Evolutionary conservation across 352 stramenopile genomes (phyloP).

Genomic region (Phytophthora brassicae): DNA sequence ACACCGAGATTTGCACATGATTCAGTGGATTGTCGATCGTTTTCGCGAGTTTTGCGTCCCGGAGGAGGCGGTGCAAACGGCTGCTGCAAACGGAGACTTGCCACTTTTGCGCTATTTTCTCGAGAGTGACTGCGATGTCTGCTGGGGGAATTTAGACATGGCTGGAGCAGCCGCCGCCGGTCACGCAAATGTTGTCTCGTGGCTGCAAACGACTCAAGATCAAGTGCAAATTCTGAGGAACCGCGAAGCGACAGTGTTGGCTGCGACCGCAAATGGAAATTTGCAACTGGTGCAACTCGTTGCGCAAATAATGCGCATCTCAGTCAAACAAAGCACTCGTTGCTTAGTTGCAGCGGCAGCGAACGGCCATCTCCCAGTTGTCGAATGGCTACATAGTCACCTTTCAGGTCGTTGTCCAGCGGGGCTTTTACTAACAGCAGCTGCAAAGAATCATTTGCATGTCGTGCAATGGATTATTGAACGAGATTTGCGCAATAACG

Average conservation of each 20-base stretch:
- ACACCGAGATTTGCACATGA: background rate
- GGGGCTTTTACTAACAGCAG: background rate
- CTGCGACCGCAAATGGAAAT: too few species aligned
- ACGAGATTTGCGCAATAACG: background rate
- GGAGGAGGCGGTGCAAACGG: background rate
- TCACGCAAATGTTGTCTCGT: too few species aligned
- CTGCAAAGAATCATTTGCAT: background rate
- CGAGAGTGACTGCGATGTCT: background rate
- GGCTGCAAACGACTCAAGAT: too few species aligned
- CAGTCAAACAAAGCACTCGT: background rate
- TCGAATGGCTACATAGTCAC: background rate
- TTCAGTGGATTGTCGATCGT: background rate
- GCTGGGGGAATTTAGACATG: too few species aligned
- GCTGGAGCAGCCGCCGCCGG: too few species aligned
- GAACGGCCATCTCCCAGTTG: background rate
- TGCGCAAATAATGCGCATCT: too few species aligned
- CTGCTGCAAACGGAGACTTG: background rate
- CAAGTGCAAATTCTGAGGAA: too few species aligned
- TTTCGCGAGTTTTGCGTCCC: background rate
- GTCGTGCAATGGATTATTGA: conserved; percentile 3
- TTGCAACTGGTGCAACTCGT: too few species aligned
- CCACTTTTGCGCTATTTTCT: background rate
- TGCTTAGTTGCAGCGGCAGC: background rate
- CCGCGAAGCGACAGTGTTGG: too few species aligned
- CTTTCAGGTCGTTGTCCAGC: background rate